A percentile compares a stretch with the other conserved stretches of the same genome.
These are phyloP conservation scores for Pyrus hybrid DNA, from an alignment of 331 rosid species.

Conservation along the genomic window DNA sequence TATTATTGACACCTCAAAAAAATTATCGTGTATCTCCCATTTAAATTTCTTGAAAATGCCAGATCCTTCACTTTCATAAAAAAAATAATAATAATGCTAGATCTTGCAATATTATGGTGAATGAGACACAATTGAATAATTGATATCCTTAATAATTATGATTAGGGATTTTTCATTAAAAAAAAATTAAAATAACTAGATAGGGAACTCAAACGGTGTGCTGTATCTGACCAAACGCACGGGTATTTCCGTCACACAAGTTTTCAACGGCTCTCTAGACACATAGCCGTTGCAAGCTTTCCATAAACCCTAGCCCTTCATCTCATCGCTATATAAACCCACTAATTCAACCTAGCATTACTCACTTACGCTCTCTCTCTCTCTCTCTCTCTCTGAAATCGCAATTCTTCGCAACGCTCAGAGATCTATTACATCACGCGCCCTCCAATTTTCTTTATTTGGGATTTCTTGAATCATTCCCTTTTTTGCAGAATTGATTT, in stretches of 20 bases:
- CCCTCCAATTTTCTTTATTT: neutral
- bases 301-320: conserved; percentile 1
- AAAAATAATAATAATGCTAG: no score
- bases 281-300: conserved; percentile 1
- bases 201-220: neutral
- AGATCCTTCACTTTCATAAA: no score
- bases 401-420: neutral
- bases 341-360: neutral
- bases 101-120: neutral
- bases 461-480: neutral
- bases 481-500: neutral
- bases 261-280: neutral
- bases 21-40: no score
- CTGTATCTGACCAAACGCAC: neutral
- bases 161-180: neutral
- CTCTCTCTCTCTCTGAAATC: neutral
- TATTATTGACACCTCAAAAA: no score
- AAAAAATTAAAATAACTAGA: neutral
- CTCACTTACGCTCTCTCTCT: neutral
- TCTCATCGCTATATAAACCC: neutral
- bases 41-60: no score
- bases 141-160: neutral
- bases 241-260: neutral
- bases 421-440: neutral
- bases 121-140: neutral